These are phyloP conservation scores for Gorgonomyces haynaldii DNA, from an alignment of 192 early-diverging fungal species.

Conservation along the genomic window DNA sequence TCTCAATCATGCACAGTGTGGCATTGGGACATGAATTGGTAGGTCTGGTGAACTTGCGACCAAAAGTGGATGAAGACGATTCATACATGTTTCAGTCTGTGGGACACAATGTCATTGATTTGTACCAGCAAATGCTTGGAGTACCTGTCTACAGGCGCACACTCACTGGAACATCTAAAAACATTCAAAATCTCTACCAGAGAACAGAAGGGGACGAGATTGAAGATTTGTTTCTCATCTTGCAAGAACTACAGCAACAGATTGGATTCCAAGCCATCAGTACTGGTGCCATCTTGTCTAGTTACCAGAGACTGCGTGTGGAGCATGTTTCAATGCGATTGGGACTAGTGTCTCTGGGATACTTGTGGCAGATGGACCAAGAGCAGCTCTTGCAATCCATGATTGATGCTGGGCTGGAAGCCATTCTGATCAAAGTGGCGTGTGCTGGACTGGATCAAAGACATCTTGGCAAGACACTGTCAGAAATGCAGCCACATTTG, in stretches of 20 bases:
- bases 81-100: slow-evolving; percentile 97
- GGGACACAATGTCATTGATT: slow-evolving; percentile 78
- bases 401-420: slow-evolving; percentile 62
- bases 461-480: slow-evolving; percentile 72
- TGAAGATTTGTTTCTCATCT: slow-evolving; percentile 76
- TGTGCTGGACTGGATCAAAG: neutral
- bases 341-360: slow-evolving; percentile 71
- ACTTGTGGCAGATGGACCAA: slow-evolving; percentile 86
- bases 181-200: slow-evolving; percentile 55
- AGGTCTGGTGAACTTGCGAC: slow-evolving; percentile 85
- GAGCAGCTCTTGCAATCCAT: slow-evolving; percentile 72
- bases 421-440: slow-evolving; percentile 89
- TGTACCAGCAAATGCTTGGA: slow-evolving; percentile 69
- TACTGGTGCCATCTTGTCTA: slow-evolving; percentile 91
- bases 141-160: slow-evolving; percentile 71
- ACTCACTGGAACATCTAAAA: slow-evolving; percentile 58
- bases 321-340: slow-evolving; percentile 86
- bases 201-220: slow-evolving; percentile 74
- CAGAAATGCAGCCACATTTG: slow-evolving; percentile 65
- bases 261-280: too few species aligned
- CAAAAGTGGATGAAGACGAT: slow-evolving; percentile 79
- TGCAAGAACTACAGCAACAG: too few species aligned
- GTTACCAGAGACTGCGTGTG: slow-evolving; percentile 93
- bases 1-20: slow-evolving; percentile 90
- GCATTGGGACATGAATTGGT: slow-evolving; percentile 87